These are phyloP conservation scores for Chrysopogon serrulatus DNA, from an alignment of 176 grass and related monocot species.

Conservation along the genomic window DNA sequence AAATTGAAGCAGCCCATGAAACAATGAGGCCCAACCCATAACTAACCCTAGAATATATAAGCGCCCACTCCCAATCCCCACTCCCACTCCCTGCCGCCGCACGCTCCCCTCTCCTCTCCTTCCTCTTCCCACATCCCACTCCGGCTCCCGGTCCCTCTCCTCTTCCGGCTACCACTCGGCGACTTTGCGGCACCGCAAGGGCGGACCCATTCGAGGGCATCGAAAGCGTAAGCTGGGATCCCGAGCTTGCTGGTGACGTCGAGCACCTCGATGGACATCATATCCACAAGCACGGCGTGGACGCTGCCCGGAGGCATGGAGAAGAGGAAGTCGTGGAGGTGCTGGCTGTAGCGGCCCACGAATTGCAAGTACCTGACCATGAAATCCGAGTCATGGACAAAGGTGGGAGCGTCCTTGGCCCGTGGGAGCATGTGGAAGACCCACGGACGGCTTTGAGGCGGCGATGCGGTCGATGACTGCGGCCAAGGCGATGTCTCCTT, in stretches of 20 bases:
- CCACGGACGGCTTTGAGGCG: slow-evolving; percentile 25
- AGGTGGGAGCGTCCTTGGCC: background rate
- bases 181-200: slow-evolving; percentile 26
- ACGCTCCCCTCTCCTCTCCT: no score
- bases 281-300: background rate
- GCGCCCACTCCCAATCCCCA: no score
- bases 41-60: no score
- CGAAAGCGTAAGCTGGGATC: slow-evolving; percentile 32
- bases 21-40: no score
- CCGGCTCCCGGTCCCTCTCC: no score
- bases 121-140: no score
- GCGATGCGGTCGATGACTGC: slow-evolving; percentile 21
- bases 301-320: background rate
- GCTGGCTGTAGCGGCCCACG: slow-evolving; percentile 6
- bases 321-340: slow-evolving; percentile 24
- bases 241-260: slow-evolving; percentile 28
- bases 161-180: no score
- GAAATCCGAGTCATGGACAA: background rate
- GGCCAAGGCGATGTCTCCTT: background rate
- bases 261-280: background rate
- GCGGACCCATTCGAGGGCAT: background rate
- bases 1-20: no score
- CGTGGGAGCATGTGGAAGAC: slow-evolving; percentile 29
- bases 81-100: no score
- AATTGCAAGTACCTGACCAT: background rate